These are phyloP conservation scores for Aspergillus pseudotamarii DNA, from an alignment of 2,329 filamentous ascomycete species.

Conservation along the genomic window DNA sequence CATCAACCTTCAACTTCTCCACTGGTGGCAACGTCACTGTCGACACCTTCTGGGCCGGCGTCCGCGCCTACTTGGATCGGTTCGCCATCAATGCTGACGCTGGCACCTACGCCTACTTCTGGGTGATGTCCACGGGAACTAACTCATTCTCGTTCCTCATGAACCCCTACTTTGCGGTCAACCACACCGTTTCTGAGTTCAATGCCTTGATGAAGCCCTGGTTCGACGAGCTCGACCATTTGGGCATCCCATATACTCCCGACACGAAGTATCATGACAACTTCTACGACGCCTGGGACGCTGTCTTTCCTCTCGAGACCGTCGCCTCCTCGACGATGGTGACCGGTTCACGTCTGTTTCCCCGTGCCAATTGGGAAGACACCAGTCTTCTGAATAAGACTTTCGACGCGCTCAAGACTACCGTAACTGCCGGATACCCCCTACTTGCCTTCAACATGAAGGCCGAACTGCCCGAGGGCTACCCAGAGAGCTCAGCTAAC, in stretches of 20 bases:
- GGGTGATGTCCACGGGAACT: constrained; percentile 4
- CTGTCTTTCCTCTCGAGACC: constrained; percentile 31
- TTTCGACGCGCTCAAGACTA: constrained; percentile 27
- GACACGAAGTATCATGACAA: constrained; percentile 31
- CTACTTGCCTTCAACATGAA: constrained; percentile 39
- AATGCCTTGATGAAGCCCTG: constrained; percentile 31
- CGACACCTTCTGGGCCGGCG: constrained; percentile 33
- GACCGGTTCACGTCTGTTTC: constrained; percentile 39
- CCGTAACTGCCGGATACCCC: constrained; percentile 28
- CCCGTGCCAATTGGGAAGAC: constrained; percentile 36
- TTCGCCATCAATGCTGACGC: constrained; percentile 31
- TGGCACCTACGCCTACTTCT: constrained; percentile 38
- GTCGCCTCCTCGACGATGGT: constrained; percentile 25
- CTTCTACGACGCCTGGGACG: constrained; percentile 32
- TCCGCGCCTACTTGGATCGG: constrained; percentile 30
- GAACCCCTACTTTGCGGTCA: constrained; percentile 31
- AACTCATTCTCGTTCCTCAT: constrained; percentile 36
- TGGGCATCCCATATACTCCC: constrained; percentile 29
- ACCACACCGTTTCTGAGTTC: constrained; percentile 31
- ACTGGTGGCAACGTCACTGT: constrained; percentile 24
- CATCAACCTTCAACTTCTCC: constrained; percentile 32
- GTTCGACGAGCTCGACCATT: constrained; percentile 26
- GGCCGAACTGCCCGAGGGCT: constrained; percentile 24
- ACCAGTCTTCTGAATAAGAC: constrained; percentile 30
- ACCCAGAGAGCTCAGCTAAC: constrained; percentile 25